A percentile compares a stretch with the other conserved stretches of the same genome.
Conservation (phyloP, 1,139 yeast genomes). For the Saccharomycopsis phalli region DNA sequence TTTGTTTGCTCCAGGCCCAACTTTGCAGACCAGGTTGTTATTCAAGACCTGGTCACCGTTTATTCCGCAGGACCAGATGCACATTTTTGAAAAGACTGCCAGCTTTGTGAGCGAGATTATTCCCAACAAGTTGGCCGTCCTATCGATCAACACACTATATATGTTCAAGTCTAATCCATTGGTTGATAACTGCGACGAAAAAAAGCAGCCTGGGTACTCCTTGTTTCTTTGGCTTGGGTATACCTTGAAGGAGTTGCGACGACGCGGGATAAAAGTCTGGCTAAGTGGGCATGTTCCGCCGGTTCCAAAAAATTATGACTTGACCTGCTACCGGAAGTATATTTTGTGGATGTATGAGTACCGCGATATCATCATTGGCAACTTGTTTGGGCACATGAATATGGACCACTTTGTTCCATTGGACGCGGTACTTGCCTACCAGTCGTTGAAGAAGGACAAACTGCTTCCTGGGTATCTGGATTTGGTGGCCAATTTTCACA, state of each 20-base stretch:
- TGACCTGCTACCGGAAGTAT: constrained; percentile 62
- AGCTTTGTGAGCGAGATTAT: constrained; percentile 68
- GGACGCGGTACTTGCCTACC: constrained; percentile 62
- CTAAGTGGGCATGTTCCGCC: constrained; percentile 86
- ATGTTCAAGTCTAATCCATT: constrained; percentile 70
- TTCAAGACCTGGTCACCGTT: constrained; percentile 62
- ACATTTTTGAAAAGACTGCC: constrained; percentile 66
- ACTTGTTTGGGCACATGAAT: constrained; percentile 83
- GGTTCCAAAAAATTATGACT: constrained; percentile 64
- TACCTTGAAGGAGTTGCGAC: constrained; percentile 62
- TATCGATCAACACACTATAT: constrained; percentile 71
- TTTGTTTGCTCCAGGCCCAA: constrained; percentile 75
- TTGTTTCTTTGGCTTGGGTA: constrained; percentile 72
- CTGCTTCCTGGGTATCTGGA: constrained; percentile 23
- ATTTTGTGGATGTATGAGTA: constrained; percentile 74
- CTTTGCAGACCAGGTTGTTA: constrained; percentile 71
- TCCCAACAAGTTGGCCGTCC: constrained; percentile 66
- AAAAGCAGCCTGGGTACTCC: constrained; percentile 71
- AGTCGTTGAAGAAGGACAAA: constrained; percentile 28
- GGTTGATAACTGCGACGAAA: constrained; percentile 68
- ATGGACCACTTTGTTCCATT: constrained; percentile 75
- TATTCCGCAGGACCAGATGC: constrained; percentile 72
- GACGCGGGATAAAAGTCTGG: constrained; percentile 79
- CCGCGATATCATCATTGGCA: constrained; percentile 75
- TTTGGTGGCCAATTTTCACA: constrained; percentile 9